These are phyloP conservation scores for Dianthus caryophyllus DNA, from an alignment of 148 eudicot genomes.

Conservation along the genomic window DNA sequence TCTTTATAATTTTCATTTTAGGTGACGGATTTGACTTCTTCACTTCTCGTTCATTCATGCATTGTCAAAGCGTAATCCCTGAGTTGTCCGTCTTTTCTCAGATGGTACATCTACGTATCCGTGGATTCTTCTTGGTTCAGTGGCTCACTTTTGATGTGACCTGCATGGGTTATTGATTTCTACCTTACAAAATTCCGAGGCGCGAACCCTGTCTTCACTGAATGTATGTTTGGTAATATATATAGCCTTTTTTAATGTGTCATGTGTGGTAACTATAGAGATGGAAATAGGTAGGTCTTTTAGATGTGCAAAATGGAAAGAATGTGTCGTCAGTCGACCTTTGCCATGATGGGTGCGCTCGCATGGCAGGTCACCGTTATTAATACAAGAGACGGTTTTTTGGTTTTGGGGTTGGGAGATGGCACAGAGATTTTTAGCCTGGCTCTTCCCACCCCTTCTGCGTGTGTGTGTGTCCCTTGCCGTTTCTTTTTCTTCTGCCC, in stretches of 20 bases:
- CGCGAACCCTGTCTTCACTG: background rate
- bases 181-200: background rate
- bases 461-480: conserved; percentile 13
- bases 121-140: background rate
- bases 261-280: background rate
- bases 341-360: conserved; percentile 49
- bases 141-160: background rate
- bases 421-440: conserved; percentile 59
- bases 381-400: conserved; percentile 19
- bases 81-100: too few relatives aligned
- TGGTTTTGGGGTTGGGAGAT: conserved; percentile 44
- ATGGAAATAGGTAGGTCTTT: background rate
- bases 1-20: too few relatives aligned
- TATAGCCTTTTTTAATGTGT: background rate
- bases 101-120: too few relatives aligned
- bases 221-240: background rate
- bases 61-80: too few relatives aligned
- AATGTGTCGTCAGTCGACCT: conserved; percentile 29
- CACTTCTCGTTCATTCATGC: too few relatives aligned
- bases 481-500: background rate
- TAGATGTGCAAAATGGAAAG: background rate
- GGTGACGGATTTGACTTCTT: too few relatives aligned
- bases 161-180: background rate
- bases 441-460: conserved; percentile 41
- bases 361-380: conserved; percentile 40